Percentiles rank a stretch among this genome's conserved stretches.
These are phyloP conservation scores for Yamadazyma scolyti DNA, from an alignment of 805 yeast genomes.

Conservation along the genomic window DNA sequence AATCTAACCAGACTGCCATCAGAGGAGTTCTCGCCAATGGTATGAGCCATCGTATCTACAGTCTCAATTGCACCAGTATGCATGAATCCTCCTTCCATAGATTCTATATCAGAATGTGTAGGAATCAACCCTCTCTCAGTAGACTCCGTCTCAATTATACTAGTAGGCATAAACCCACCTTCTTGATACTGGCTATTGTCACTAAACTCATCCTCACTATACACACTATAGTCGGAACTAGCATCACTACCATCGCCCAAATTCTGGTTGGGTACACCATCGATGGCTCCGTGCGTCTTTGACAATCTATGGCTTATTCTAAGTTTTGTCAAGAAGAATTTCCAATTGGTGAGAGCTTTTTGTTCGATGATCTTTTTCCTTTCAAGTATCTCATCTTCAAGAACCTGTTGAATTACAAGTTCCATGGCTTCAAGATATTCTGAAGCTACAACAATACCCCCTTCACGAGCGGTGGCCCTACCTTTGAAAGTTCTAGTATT, in stretches of 20 bases:
- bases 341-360: conserved; percentile 53
- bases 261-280: conserved; percentile 8
- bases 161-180: conserved; percentile 3
- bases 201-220: conserved; percentile 9
- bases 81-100: too few species aligned
- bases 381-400: conserved; percentile 47
- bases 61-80: too few species aligned
- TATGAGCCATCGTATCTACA: too few species aligned
- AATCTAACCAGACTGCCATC: too few species aligned
- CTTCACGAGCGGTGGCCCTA: conserved; percentile 59
- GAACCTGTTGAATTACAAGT: conserved; percentile 45
- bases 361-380: conserved; percentile 42
- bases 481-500: conserved; percentile 14
- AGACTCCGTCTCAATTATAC: too few species aligned
- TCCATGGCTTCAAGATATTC: conserved; percentile 60
- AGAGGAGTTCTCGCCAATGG: too few species aligned
- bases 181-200: too few species aligned
- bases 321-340: conserved; percentile 46
- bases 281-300: conserved; percentile 44
- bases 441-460: conserved; percentile 72
- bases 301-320: conserved; percentile 46
- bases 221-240: conserved; percentile 6
- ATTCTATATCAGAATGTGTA: too few species aligned
- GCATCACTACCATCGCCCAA: conserved; percentile 3
- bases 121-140: too few species aligned